Evolutionary conservation across 2,329 filamentous ascomycete genomes (phyloP).

Genomic region (Venturia asperata): DNA sequence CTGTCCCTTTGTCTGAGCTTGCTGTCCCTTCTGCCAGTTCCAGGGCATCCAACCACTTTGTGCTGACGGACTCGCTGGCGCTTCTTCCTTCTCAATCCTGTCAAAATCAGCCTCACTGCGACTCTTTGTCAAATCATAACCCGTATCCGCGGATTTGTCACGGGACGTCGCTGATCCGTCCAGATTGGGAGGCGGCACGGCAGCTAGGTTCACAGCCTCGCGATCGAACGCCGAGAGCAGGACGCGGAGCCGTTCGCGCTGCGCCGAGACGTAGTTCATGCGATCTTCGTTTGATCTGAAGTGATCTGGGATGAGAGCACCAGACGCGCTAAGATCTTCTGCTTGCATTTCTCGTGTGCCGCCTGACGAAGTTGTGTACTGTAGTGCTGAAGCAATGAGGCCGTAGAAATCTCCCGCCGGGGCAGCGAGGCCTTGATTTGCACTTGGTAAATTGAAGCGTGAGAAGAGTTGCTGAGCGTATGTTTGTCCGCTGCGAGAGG

Average conservation of each 20-base stretch:
- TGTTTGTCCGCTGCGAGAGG: slow-evolving; percentile 34
- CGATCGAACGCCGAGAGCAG: slow-evolving; percentile 71
- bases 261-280: slow-evolving; percentile 66
- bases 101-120: slow-evolving; percentile 85
- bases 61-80: slow-evolving; percentile 29
- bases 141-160: slow-evolving; percentile 36
- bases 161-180: slow-evolving; percentile 32
- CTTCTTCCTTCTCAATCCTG: slow-evolving; percentile 60
- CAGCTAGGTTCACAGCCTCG: slow-evolving; percentile 58
- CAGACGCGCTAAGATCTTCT: slow-evolving; percentile 49
- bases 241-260: slow-evolving; percentile 68
- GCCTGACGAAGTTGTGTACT: slow-evolving; percentile 48
- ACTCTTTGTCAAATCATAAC: slow-evolving; percentile 64
- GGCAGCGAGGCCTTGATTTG: slow-evolving; percentile 47
- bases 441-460: slow-evolving; percentile 59
- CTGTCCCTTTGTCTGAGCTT: not conserved
- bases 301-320: slow-evolving; percentile 62
- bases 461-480: slow-evolving; percentile 80
- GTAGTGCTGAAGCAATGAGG: slow-evolving; percentile 67
- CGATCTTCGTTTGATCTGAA: slow-evolving; percentile 57
- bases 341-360: slow-evolving; percentile 33
- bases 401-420: slow-evolving; percentile 64
- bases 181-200: slow-evolving; percentile 23
- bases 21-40: slow-evolving; percentile 34
- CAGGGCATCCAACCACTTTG: slow-evolving; percentile 45